Percentiles rank a stretch among this genome's conserved stretches.
These are phyloP conservation scores for Murraya paniculata DNA, from an alignment of 345 rosid genomes.

Conservation along the genomic window DNA sequence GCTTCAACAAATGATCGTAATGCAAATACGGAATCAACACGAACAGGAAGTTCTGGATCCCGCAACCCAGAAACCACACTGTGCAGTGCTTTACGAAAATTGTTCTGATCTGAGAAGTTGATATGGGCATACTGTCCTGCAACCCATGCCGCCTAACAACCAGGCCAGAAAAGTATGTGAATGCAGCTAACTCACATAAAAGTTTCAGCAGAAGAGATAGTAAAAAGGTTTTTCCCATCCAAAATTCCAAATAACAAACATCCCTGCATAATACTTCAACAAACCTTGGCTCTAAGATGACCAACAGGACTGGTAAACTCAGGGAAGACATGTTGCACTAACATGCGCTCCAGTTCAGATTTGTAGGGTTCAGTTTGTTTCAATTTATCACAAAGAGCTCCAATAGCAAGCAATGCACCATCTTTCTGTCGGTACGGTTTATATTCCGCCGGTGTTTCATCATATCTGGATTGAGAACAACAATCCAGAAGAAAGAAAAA, in stretches of 20 bases:
- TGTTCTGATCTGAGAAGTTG: slow-evolving; percentile 74
- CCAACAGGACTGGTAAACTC: slow-evolving; percentile 94
- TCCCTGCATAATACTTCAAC: slow-evolving; percentile 10
- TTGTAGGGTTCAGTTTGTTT: slow-evolving; percentile 95
- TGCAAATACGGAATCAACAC: slow-evolving; percentile 98
- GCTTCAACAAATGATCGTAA: slow-evolving; percentile 93
- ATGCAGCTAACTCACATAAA: neutral
- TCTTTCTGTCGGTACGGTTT: slow-evolving; percentile 92
- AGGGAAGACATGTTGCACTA: slow-evolving; percentile 96
- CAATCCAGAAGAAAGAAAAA: neutral
- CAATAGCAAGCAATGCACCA: slow-evolving; percentile 98
- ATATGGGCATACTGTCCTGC: slow-evolving; percentile 95
- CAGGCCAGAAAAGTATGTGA: slow-evolving; percentile 11
- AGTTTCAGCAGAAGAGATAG: neutral
- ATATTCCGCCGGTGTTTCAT: slow-evolving; percentile 64
- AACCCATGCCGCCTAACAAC: slow-evolving; percentile 93
- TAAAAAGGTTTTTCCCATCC: neutral
- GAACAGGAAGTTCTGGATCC: slow-evolving; percentile 95
- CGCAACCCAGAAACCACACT: slow-evolving; percentile 90
- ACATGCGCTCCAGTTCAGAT: slow-evolving; percentile 87
- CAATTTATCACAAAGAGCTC: slow-evolving; percentile 95
- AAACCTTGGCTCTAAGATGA: slow-evolving; percentile 96
- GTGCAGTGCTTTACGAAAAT: slow-evolving; percentile 77
- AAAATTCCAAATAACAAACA: neutral
- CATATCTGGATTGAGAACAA: slow-evolving; percentile 50